Base-by-base conservation (phyloP, 2,329 filamentous ascomycete genomes). In the Plectosphaerella sp. region DNA sequence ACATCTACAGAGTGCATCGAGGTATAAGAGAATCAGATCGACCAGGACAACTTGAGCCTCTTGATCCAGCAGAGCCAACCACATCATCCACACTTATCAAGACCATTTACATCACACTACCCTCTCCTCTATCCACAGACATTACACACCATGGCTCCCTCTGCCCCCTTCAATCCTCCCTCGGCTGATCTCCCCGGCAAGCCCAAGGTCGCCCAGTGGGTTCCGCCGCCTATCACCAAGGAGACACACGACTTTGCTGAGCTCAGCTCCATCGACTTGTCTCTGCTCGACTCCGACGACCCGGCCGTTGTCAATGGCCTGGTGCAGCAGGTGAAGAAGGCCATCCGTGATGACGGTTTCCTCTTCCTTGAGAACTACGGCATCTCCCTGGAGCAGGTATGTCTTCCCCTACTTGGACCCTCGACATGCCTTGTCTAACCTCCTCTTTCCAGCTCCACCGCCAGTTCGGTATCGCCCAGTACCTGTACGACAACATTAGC, bases 281-380 rank as follows among this genome's bases (percentile, higher is more conserved):
- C 72, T 45, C 54, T 76, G 56, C 61, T 78, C 5, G 70, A 73
- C 57, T 73, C 70, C 0, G 61, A 68, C 1, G 70, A 74, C 50
- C 67, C 70, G 8, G 61, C 66, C 2, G 69, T 76, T 0, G 72
- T 77, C 2, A 66, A 72, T 15, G 55, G 65, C 2, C 67, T 79
- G 3, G 67, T 78, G 4, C 59, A 73, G 43, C 67, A 71, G 48
- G 69, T 71, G 36, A 75, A 74, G 54, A 47, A 54, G 6, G 72
- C 72, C 4, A 74, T 75, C 50, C 66, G 68, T 7, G 67, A 74
- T 20, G 72, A 74, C 56, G 72, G 72, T 0, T 74, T 75, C 48
- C 59, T 75, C 5, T 78, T 77, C 59, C 62, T 79, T 0, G 71
- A 75, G 55, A 76, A 80, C 60, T 77, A 79, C 53, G 76, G 75